These are phyloP conservation scores for Stemphylium beticola DNA, from an alignment of 2,329 filamentous ascomycete species.

Conservation along the genomic window DNA sequence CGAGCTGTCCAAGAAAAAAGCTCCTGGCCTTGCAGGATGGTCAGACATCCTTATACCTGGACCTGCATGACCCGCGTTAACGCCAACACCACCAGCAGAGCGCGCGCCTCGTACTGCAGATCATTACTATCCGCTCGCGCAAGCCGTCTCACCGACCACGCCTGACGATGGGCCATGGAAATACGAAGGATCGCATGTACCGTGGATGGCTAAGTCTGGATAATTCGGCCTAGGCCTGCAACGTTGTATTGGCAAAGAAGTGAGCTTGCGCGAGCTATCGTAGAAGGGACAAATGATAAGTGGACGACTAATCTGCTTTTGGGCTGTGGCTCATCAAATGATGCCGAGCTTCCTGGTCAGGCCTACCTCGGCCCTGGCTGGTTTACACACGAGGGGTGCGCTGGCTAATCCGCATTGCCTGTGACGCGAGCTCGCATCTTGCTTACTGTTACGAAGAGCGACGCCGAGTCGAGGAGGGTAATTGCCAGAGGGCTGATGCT, in stretches of 20 bases:
- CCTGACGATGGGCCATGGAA: constrained; percentile 16
- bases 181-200: constrained; percentile 23
- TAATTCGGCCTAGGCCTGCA: constrained; percentile 21
- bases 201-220: neutral
- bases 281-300: constrained; percentile 12
- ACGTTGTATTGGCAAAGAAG: constrained; percentile 22
- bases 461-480: too few relatives aligned
- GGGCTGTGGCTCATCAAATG: constrained; percentile 6
- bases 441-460: too few relatives aligned
- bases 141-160: constrained; percentile 12
- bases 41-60: constrained; percentile 19
- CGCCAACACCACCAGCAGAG: neutral
- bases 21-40: neutral
- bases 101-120: constrained; percentile 10
- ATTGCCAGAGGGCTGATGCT: too few relatives aligned
- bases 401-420: too few relatives aligned
- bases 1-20: constrained; percentile 10
- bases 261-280: constrained; percentile 14
- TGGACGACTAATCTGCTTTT: constrained; percentile 12
- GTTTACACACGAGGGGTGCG: too few relatives aligned
- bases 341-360: constrained; percentile 11
- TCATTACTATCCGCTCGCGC: constrained; percentile 5
- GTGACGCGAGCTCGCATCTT: too few relatives aligned
- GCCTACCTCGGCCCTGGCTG: too few relatives aligned
- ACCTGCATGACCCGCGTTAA: constrained; percentile 7